Evolutionary conservation across 345 rosid genomes (phyloP).

Genomic region (Moricandia arvensis): DNA sequence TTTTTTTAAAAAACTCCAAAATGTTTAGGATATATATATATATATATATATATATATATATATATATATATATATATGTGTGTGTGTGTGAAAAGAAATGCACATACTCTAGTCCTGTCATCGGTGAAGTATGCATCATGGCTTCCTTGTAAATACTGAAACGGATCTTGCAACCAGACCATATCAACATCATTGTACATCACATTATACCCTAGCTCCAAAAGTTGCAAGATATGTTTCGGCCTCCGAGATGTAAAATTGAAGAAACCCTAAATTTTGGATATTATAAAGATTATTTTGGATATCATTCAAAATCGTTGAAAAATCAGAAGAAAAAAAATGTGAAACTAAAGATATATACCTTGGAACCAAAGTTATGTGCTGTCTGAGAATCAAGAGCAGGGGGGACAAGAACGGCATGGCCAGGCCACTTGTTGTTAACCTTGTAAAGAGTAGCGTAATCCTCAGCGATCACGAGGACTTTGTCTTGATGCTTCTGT

Average conservation of each 20-base stretch:
- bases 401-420: slow-evolving; percentile 67
- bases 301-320: background rate
- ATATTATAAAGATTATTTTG: background rate
- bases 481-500: background rate
- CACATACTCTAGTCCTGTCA: background rate
- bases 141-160: background rate
- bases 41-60: too few relatives aligned
- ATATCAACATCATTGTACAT: background rate
- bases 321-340: background rate
- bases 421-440: slow-evolving; percentile 33
- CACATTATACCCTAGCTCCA: background rate
- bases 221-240: background rate
- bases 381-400: slow-evolving; percentile 67
- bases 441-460: slow-evolving; percentile 41
- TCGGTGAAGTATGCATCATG: background rate
- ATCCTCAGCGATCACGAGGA: background rate
- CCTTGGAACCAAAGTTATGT: slow-evolving; percentile 53
- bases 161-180: background rate
- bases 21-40: too few relatives aligned
- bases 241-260: background rate
- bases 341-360: background rate
- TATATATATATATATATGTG: too few relatives aligned
- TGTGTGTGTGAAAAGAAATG: background rate
- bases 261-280: background rate
- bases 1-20: too few relatives aligned